Conservation (phyloP, 306 rosid genomes). For the Glycine latifolia region DNA sequence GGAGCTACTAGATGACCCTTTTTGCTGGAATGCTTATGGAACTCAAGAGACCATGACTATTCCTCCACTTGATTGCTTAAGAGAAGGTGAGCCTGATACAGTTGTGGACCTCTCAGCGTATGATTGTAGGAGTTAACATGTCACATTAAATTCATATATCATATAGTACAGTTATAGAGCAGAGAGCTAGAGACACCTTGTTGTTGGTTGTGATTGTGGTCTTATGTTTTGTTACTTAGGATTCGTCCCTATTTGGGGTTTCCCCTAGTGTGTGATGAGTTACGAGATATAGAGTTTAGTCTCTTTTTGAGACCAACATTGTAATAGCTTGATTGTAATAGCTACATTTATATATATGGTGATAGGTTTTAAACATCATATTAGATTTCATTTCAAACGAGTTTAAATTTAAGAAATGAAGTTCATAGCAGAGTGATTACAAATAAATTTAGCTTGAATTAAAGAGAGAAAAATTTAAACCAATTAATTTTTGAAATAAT, state of each 20-base stretch:
- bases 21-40: constrained; percentile 98
- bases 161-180: constrained; percentile 37
- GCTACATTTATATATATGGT: neutral
- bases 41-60: constrained; percentile 75
- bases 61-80: constrained; percentile 89
- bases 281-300: constrained; percentile 47
- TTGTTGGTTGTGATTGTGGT: constrained; percentile 40
- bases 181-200: constrained; percentile 40
- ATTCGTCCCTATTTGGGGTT: constrained; percentile 60
- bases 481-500: no score
- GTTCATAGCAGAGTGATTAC: no score
- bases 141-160: neutral
- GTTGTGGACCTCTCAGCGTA: constrained; percentile 52
- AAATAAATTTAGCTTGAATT: no score
- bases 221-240: constrained; percentile 36
- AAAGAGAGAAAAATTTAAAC: no score
- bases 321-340: constrained; percentile 42
- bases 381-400: constrained; percentile 2
- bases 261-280: constrained; percentile 57
- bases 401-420: no score
- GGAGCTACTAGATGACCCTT: constrained; percentile 77
- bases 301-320: constrained; percentile 45
- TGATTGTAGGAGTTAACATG: constrained; percentile 51
- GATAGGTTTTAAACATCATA: constrained; percentile 19
- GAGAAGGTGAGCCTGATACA: constrained; percentile 70